phyloP scores from a whole-genome alignment of 208 protist species.

The Crithidia brevicula region DNA sequence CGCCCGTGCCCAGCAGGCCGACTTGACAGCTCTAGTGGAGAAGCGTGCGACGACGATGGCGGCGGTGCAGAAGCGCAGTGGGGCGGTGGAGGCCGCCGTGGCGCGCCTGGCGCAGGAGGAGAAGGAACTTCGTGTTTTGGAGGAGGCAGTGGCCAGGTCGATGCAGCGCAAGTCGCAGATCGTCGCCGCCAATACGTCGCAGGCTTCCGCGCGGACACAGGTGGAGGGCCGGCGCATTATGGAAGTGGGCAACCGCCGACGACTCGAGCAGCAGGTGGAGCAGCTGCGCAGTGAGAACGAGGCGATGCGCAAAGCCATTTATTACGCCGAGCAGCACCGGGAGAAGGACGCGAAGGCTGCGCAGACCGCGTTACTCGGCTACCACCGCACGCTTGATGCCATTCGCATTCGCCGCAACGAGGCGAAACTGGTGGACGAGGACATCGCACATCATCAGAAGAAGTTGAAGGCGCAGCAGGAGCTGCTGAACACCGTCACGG shows the following conservation, averaged over 20 bases:
- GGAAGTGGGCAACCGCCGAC: conserved; percentile 88
- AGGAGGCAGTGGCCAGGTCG: conserved; percentile 57
- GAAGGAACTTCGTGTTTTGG: conserved; percentile 61
- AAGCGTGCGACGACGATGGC: conserved; percentile 53
- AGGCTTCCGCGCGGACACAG: conserved; percentile 47
- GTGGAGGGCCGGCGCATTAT: conserved; percentile 82
- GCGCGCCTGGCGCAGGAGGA: conserved; percentile 65
- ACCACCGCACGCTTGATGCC: conserved; percentile 94
- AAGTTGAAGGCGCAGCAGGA: conserved; percentile 97
- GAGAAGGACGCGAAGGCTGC: conserved; percentile 80
- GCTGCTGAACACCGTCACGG: conserved; percentile 96
- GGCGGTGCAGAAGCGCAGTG: conserved; percentile 52
- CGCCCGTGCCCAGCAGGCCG: conserved; percentile 64
- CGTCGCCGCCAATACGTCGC: conserved; percentile 71
- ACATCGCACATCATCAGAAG: conserved; percentile 86
- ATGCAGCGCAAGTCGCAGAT: conserved; percentile 74
- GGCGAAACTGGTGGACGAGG: conserved; percentile 89
- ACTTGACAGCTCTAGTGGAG: conserved; percentile 54
- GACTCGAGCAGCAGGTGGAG: conserved; percentile 90
- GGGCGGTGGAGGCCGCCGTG: conserved; percentile 61
- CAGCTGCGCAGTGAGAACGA: conserved; percentile 91
- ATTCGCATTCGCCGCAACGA: conserved; percentile 87
- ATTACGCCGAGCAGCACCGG: conserved; percentile 92
- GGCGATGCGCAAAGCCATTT: conserved; percentile 89
- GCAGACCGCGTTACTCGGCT: conserved; percentile 75